phyloP scores from a whole-genome alignment of 2,329 filamentous ascomycete species.

The Grosmannia serpens region DNA sequence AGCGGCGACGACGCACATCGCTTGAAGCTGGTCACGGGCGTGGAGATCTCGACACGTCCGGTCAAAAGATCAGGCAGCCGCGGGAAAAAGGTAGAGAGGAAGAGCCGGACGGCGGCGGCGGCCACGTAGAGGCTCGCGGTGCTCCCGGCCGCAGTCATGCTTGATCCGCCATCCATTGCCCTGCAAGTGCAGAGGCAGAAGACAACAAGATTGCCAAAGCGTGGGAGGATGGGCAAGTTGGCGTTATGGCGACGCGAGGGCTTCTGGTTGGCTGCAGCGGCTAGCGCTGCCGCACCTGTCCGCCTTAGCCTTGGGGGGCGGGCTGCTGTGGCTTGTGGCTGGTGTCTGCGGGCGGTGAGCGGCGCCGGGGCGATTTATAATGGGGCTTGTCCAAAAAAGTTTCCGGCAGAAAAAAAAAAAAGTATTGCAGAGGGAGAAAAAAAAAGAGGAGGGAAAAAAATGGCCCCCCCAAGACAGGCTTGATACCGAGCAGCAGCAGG shows the following conservation, averaged over 20 bases:
- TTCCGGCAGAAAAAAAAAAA: constrained; percentile 4
- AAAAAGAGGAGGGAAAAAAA: not conserved
- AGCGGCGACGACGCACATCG: constrained; percentile 74
- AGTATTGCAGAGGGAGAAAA: not conserved
- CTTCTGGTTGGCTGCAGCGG: not conserved
- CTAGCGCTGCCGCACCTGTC: too few relatives aligned
- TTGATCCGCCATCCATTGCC: constrained; percentile 12
- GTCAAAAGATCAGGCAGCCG: constrained; percentile 75
- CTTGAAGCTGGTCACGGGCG: constrained; percentile 96
- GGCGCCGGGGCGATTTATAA: not conserved
- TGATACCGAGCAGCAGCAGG: not conserved
- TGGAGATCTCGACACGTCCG: constrained; percentile 89
- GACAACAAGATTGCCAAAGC: not conserved
- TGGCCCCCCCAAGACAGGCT: not conserved
- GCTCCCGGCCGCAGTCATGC: constrained; percentile 18
- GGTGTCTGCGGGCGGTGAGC: not conserved
- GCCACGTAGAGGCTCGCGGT: constrained; percentile 60
- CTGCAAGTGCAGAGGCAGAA: not conserved
- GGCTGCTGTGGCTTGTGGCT: not conserved
- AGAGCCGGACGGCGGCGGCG: constrained; percentile 66
- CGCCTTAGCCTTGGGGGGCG: too few relatives aligned
- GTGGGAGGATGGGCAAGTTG: not conserved
- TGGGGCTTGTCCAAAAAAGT: not conserved
- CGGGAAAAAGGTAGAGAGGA: constrained; percentile 73
- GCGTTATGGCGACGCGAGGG: constrained; percentile 1